Conservation (phyloP, 2,329 filamentous ascomycete genomes). For the Penicillium italicum region DNA sequence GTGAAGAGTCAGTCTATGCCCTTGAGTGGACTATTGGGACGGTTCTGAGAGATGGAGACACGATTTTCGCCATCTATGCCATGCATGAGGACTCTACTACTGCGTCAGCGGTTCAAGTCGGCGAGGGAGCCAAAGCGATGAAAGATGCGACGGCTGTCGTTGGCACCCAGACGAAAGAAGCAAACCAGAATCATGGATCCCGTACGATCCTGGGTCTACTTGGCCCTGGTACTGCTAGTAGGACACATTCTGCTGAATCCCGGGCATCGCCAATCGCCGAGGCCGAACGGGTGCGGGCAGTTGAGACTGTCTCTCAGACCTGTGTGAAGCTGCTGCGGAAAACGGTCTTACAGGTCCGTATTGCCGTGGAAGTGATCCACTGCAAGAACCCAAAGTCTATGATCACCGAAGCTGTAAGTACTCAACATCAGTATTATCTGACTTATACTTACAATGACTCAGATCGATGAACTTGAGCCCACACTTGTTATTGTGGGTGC, state of each 20-base stretch:
- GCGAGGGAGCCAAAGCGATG: constrained; percentile 71
- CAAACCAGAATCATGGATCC: constrained; percentile 38
- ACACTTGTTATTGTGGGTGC: constrained; percentile 92
- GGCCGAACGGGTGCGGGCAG: constrained; percentile 73
- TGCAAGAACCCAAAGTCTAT: constrained; percentile 97
- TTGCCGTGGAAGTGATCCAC: constrained; percentile 94
- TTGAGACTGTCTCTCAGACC: constrained; percentile 78
- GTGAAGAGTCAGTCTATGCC: constrained; percentile 89
- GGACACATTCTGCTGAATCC: constrained; percentile 45
- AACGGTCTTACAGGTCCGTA: constrained; percentile 85
- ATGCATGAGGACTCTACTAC: constrained; percentile 71
- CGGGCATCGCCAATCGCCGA: constrained; percentile 61
- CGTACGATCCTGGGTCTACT: constrained; percentile 34
- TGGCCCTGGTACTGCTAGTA: constrained; percentile 39
- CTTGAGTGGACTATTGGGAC: constrained; percentile 98
- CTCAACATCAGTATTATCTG: background rate
- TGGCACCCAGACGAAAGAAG: constrained; percentile 56
- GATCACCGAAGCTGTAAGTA: constrained; percentile 78
- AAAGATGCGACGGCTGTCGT: constrained; percentile 72
- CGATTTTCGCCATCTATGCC: constrained; percentile 86
- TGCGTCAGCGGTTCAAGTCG: constrained; percentile 50
- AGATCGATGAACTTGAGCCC: constrained; percentile 85
- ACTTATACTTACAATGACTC: constrained; percentile 5
- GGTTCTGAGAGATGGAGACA: constrained; percentile 89
- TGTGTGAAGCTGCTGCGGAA: constrained; percentile 84